Conservation (phyloP, 805 yeast species). For the Kuraishia capsulata region DNA sequence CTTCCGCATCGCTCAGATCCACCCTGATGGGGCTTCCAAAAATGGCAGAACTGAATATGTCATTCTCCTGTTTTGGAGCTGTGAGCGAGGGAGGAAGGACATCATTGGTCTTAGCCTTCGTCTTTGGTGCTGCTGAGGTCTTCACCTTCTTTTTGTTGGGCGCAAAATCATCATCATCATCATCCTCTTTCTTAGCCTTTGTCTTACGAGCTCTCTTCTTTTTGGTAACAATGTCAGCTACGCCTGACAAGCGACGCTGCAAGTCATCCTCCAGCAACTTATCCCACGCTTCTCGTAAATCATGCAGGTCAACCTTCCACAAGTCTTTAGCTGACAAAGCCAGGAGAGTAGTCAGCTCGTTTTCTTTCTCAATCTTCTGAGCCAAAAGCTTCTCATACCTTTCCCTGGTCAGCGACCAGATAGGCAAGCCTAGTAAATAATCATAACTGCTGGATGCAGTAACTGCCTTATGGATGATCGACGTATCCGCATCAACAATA, state of each 20-base stretch:
- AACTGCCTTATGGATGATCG: slow-evolving; percentile 28
- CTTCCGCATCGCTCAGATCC: slow-evolving; percentile 5
- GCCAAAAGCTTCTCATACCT: slow-evolving; percentile 71
- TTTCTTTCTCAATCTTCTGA: slow-evolving; percentile 66
- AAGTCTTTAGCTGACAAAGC: slow-evolving; percentile 73
- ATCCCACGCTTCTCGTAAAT: slow-evolving; percentile 57
- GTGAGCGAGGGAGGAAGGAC: slow-evolving; percentile 2
- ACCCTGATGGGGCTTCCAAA: slow-evolving; percentile 13
- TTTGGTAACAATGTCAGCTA: slow-evolving; percentile 33
- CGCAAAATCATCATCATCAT: slow-evolving; percentile 3
- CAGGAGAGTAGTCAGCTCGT: slow-evolving; percentile 57
- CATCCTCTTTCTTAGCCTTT: slow-evolving; percentile 13
- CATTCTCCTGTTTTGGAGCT: slow-evolving; percentile 7
- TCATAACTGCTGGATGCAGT: slow-evolving; percentile 65
- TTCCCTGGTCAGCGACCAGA: slow-evolving; percentile 89
- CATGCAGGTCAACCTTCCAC: slow-evolving; percentile 81
- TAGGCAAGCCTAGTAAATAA: slow-evolving; percentile 83
- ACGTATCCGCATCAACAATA: slow-evolving; percentile 24
- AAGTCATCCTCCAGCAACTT: slow-evolving; percentile 59
- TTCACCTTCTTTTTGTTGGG: slow-evolving; percentile 10
- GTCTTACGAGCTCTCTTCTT: slow-evolving; percentile 24
- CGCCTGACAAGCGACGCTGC: slow-evolving; percentile 41
- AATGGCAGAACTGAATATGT: slow-evolving; percentile 25
- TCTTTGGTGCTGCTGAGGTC: slow-evolving; percentile 6
- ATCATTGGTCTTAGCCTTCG: slow-evolving; percentile 2